Evolutionary conservation across 148 eudicot genomes (phyloP), one percentile per base, ranked within the genome.

Genomic region (Silene latifolia): DNA sequence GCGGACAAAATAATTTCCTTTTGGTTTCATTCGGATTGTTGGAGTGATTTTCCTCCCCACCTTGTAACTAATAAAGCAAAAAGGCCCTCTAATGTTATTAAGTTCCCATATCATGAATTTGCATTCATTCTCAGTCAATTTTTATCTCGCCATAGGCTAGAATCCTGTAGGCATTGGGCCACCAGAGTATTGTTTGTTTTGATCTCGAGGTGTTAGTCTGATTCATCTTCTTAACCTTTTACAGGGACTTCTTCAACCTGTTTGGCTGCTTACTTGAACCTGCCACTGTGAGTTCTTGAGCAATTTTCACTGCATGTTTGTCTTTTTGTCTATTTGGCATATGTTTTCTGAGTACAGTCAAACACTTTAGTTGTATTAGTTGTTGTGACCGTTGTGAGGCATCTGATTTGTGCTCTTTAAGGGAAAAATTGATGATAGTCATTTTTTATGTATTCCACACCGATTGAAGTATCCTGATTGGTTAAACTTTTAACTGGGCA

Each of bases 221-320:
- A 59, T 24, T 42, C 63, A 32, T 7, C 46, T 23, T 56, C 46
- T 23, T 56, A 8, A 20, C 24, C 56, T 3, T 78, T 74, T 79
- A 79, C 95, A 92, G 97, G 62, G 97, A 92, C 78, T 24, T 85
- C 13, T 78, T 90, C 75, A 92, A 92, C 72, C 46, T 86, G 63
- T 82, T 86, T 77, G 97, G 97, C 76, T 92, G 97, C 86, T 74
- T 84, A 78, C 83, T 92, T 39, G 95, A 92, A 83, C 97, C 95
- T 23, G 90, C 93, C 59, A 92, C 97, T 29, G 97, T 92, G 64
- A 88, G 94, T 87, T 56, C 18, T 62, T 66, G 18, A 18, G 44
- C 15, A 70, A 15, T 70, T 62, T 72, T 12, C 58, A 18, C 11
- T 21, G 24, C 48, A 35, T 57, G 24, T 67, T 10, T 59, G 6